Base-by-base conservation (phyloP, 1,284 basidiomycete species). In the Hymenochaete sp. region DNA sequence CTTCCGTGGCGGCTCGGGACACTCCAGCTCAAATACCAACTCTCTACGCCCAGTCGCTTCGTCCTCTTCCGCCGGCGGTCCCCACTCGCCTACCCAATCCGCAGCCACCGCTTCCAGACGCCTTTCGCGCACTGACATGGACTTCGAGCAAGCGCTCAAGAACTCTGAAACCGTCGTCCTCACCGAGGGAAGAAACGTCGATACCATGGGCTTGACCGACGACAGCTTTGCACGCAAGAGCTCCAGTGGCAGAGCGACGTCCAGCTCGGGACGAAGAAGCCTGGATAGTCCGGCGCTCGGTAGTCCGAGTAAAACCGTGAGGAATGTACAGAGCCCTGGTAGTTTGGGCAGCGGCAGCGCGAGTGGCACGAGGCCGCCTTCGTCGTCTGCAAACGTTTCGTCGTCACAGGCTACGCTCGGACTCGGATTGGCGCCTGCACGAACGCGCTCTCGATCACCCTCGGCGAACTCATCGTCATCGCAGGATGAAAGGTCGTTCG, bases 111-210 rank as follows among this genome's bases (percentile, higher is more conserved):
- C n/a, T n/a, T n/a, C n/a, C n/a, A n/a, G n/a, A n/a, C n/a, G n/a
- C n/a, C 59, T 71, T 32, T 87, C 85, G 32, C 75, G 82, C 35
- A 77, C 78, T 27, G 82, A 83, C 62, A 66, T 81, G 58, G 82
- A 86, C 59, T 89, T 89, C 55, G 85, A 89, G 63, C 73, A 79
- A 55, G 84, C 79, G 11, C 62, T 89, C 51, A 70, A 67, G 49
- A 65, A 67, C 11, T 74, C 76, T 36, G 79, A 73, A 22, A 35
- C 32, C 14, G 71, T 86, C 10, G 53, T 73, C 39, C 65, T 88
- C 39, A 73, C 68, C 51, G 82, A 88, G 59, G 75, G 81, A 26
- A 57, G 77, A 28, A 83, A 88, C 62, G 67, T 87, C 43, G 73
- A 72, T 58, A 57, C 70, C 29, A 68, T 88, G 38, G 85, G 84